A percentile compares a stretch with the other conserved stretches of the same genome.
Conservation (phyloP, 2,329 filamentous ascomycete genomes). For the Fusarium incarnatum region DNA sequence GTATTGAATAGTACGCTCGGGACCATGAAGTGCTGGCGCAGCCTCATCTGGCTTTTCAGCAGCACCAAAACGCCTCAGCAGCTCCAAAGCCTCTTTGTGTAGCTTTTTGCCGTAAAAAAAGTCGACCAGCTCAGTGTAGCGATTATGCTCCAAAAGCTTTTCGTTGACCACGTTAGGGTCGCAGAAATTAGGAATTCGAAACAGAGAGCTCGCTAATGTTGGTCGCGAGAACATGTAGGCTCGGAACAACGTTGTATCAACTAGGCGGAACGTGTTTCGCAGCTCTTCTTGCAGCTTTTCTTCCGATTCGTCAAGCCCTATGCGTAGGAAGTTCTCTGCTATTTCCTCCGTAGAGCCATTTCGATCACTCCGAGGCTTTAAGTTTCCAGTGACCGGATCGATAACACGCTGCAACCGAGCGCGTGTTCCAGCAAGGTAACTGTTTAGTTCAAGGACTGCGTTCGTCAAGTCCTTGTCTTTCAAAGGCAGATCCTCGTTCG, state of each 20-base stretch:
- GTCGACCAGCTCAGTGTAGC: slow-evolving; percentile 95
- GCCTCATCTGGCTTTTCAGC: slow-evolving; percentile 62
- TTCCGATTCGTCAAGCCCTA: slow-evolving; percentile 60
- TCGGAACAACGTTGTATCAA: slow-evolving; percentile 94
- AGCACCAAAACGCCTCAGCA: slow-evolving; percentile 84
- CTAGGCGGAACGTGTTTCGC: slow-evolving; percentile 80
- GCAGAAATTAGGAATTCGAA: slow-evolving; percentile 96
- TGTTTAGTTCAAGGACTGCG: slow-evolving; percentile 84
- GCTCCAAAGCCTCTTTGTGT: slow-evolving; percentile 85
- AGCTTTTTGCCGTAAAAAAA: slow-evolving; percentile 96
- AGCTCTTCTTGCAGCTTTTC: slow-evolving; percentile 77
- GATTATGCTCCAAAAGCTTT: slow-evolving; percentile 85
- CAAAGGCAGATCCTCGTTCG: slow-evolving; percentile 63
- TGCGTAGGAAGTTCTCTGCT: slow-evolving; percentile 67
- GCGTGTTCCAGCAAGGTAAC: slow-evolving; percentile 89
- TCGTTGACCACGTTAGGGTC: slow-evolving; percentile 96
- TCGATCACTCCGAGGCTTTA: slow-evolving; percentile 63
- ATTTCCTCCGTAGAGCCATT: slow-evolving; percentile 61
- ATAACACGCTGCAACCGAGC: slow-evolving; percentile 71
- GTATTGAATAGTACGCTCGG: slow-evolving; percentile 86
- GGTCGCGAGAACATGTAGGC: slow-evolving; percentile 95
- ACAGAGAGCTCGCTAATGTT: slow-evolving; percentile 85
- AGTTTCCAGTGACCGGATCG: slow-evolving; percentile 70
- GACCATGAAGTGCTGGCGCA: slow-evolving; percentile 75
- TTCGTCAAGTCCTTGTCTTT: slow-evolving; percentile 86